Evolutionary conservation across 2,329 filamentous ascomycete species (phyloP).

Genomic region (Aquanectria penicillioides): DNA sequence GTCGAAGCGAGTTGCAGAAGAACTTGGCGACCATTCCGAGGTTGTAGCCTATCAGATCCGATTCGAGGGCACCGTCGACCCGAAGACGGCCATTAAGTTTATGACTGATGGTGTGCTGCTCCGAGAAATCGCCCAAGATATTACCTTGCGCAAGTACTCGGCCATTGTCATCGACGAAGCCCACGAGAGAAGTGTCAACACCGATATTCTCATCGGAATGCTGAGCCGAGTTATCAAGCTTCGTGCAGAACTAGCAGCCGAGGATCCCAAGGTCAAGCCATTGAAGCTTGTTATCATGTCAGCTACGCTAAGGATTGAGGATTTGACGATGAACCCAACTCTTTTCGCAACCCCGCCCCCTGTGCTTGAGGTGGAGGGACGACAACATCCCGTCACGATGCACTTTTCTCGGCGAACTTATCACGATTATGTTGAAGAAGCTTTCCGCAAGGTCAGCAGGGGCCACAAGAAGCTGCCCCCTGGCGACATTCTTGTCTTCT

Average conservation of each 20-base stretch:
- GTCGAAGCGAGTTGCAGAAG: constrained; percentile 89
- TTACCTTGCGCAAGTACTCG: constrained; percentile 89
- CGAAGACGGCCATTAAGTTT: constrained; percentile 92
- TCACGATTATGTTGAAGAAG: constrained; percentile 90
- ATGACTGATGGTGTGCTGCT: constrained; percentile 98
- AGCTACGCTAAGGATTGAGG: constrained; percentile 88
- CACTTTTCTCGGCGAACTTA: constrained; percentile 89
- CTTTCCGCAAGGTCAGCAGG: constrained; percentile 84
- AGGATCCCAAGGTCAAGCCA: constrained; percentile 77
- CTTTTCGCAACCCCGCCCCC: constrained; percentile 84
- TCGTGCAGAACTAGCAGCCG: constrained; percentile 76
- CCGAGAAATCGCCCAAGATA: constrained; percentile 89
- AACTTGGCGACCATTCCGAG: constrained; percentile 80
- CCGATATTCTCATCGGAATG: constrained; percentile 97
- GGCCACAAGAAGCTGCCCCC: constrained; percentile 91
- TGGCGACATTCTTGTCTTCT: constrained; percentile 91
- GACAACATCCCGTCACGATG: constrained; percentile 88
- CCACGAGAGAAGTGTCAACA: constrained; percentile 96
- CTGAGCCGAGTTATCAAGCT: constrained; percentile 91
- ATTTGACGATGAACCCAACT: constrained; percentile 85
- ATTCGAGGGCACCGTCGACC: constrained; percentile 85
- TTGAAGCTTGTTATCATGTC: constrained; percentile 98
- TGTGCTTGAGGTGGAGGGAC: constrained; percentile 87
- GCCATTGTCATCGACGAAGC: constrained; percentile 96
- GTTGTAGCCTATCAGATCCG: constrained; percentile 93